Evolutionary conservation across 2,329 filamentous ascomycete genomes (phyloP), one percentile per base, ranked within the genome.

Genomic region (Colletotrichum kahawae): DNA sequence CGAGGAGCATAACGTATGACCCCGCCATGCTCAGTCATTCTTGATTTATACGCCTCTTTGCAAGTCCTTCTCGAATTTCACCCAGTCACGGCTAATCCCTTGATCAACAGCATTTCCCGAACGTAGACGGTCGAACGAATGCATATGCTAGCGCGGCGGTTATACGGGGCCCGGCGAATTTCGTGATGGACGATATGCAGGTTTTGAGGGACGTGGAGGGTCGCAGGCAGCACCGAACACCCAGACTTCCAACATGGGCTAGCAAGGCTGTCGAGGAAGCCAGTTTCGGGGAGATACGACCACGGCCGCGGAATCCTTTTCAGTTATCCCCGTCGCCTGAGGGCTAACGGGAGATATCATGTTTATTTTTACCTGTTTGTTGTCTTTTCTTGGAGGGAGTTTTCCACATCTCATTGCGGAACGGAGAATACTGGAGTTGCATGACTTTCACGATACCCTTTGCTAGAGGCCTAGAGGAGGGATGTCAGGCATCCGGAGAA

Each of bases 1-100:
- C 8, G 77, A 79, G 18, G 82, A 85, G 56, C 82, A 81, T 54
- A 77, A 81, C 74, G 84, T 85, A 85, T 77, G 83, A 79, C 27
- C 68, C 36, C 66, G 70, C 21, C 21, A 21, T 64, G n/a, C 29
- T 34, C 29, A 34, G 12, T 67, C n/a, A 31, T 21, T 21, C 48
- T 57, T 57, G 24, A 57, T 57, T 57, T 27, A 57, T 57, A 16
- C 27, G 21, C 21, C 54, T 57, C 54, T 31, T 29, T 57, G 24
- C 24, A 31, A 14, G 24, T 31, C 24, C 12, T 31, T 18, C 24
- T 57, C 54, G 54, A 57, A 57, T 16, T 31, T 21, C 69, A 29
- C 54, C 54, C 18, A 9, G 27, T 27, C 54, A 57, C 54, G 54
- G 18, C 54, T 57, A 57, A 57, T 57, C 27, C 27, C 24, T 57